Evolutionary conservation across 306 rosid genomes (phyloP), one percentile per base, ranked within the genome.

Genomic region (Prunus kanzakura): DNA sequence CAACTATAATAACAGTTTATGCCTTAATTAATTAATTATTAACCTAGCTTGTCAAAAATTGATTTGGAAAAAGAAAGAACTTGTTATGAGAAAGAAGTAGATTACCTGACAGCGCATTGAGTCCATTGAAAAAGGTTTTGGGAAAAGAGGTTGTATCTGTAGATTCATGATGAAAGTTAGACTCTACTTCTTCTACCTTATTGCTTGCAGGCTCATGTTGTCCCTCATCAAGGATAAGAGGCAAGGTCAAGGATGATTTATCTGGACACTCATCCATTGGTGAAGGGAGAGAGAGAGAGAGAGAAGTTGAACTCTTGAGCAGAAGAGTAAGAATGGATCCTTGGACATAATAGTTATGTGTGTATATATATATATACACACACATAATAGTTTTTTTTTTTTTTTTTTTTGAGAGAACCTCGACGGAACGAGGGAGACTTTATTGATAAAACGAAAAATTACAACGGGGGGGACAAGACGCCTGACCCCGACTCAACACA

Each of bases 111-210:
- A 83, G 73, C 14, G 87, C 82, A 57, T 86, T 86, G 71, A 86
- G 74, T 22, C 85, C 87, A 32, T 86, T 78, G 72, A 83, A 79
- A 78, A 83, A 81, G 58, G 86, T 86, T 14, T 76, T 83, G 45
- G 79, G 64, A 29, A 74, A 81, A 51, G 90, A 83, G 35, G 77
- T 45, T 47, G 45, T 27, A 78, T 43, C 74, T 35, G 71, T 27
- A 13, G 14, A 8, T 49, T 71, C 11, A 52, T 35, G 38, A 30
- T 38, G 61, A 57, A 6, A 74, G 56, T 46, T 56, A 7, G 82
- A 69, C 61, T 71, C 78, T 10, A 55, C 47, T 25, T 83, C 80
- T 52, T 75, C 83, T 35, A 80, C 63, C 75, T 64, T 67, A 3
- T 52, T 32, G 20, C 63, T 25, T 25, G 68, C 72, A 1, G 25